Evolutionary conservation across 257 asterid species (phyloP).

Genomic region (Echium plantagineum): DNA sequence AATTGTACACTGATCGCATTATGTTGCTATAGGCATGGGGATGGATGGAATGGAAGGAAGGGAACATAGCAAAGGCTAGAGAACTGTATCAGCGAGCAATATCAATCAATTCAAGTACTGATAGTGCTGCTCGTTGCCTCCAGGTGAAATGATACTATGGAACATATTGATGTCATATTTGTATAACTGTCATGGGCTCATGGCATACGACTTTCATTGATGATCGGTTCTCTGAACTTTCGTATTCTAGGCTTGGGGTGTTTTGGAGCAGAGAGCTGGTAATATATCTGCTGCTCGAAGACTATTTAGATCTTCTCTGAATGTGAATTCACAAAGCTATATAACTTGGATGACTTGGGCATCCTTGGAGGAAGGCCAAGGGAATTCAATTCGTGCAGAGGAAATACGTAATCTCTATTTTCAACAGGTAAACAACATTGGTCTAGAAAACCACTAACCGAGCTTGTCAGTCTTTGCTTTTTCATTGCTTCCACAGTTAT

Average conservation of each 20-base stretch:
- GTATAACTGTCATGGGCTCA: background rate
- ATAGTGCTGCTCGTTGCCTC: slow-evolving; percentile 90
- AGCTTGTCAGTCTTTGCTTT: background rate
- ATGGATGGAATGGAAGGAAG: slow-evolving; percentile 99
- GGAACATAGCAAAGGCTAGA: slow-evolving; percentile 69
- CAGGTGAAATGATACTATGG: slow-evolving; percentile 34
- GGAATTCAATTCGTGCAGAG: slow-evolving; percentile 72
- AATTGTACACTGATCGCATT: background rate
- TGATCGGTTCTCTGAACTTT: background rate
- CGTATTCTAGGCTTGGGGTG: slow-evolving; percentile 84
- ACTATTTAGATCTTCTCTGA: slow-evolving; percentile 74
- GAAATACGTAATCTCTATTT: slow-evolving; percentile 89
- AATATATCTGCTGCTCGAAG: slow-evolving; percentile 81
- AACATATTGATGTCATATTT: too few relatives aligned
- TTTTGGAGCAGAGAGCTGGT: slow-evolving; percentile 81
- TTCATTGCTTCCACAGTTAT: background rate
- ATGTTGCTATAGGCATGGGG: slow-evolving; percentile 76
- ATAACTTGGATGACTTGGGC: slow-evolving; percentile 99
- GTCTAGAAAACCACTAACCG: background rate
- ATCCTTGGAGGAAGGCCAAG: slow-evolving; percentile 85
- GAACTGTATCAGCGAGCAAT: slow-evolving; percentile 72
- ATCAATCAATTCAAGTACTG: slow-evolving; percentile 54
- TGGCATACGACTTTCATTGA: background rate
- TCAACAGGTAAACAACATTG: slow-evolving; percentile 51
- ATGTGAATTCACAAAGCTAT: slow-evolving; percentile 90